Conservation (phyloP, 495 filamentous ascomycete genomes). For the Cercophora newfieldiana region DNA sequence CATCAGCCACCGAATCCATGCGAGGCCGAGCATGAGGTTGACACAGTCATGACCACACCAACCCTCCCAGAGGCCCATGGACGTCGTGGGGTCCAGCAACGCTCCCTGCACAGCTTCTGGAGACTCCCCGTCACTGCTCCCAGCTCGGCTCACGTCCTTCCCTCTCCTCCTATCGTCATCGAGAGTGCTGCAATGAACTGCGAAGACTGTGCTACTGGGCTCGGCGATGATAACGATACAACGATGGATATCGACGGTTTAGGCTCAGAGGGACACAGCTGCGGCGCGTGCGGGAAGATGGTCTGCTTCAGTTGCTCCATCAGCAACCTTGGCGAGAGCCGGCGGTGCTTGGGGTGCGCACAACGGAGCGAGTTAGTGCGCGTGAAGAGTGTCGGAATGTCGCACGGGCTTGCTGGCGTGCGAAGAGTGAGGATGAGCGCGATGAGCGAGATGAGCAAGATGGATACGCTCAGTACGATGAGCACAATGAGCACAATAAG, state of each 20-base stretch:
- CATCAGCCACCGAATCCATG: slow-evolving; percentile 5
- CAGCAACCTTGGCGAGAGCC: slow-evolving; percentile 46
- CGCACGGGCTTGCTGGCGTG: neutral
- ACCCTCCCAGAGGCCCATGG: slow-evolving; percentile 11
- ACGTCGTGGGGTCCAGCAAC: slow-evolving; percentile 32
- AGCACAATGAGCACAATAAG: no score
- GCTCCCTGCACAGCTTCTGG: slow-evolving; percentile 52
- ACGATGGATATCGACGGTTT: slow-evolving; percentile 29
- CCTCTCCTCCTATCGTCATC: neutral
- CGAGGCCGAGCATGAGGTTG: slow-evolving; percentile 6
- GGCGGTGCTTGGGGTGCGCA: slow-evolving; percentile 47
- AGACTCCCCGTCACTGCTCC: slow-evolving; percentile 34
- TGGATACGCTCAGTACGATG: no score
- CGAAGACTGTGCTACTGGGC: slow-evolving; percentile 43
- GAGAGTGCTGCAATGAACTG: slow-evolving; percentile 33
- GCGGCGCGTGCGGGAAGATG: slow-evolving; percentile 44
- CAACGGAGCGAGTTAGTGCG: slow-evolving; percentile 31
- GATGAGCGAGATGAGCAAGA: no score
- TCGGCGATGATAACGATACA: slow-evolving; percentile 28
- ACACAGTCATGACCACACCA: slow-evolving; percentile 9
- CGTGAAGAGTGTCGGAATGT: neutral
- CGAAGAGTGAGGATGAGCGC: neutral
- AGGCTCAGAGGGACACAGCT: slow-evolving; percentile 29
- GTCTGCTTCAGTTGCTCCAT: slow-evolving; percentile 53
- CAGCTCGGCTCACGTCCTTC: slow-evolving; percentile 15